Evolutionary conservation across 305 asterid genomes (phyloP), one percentile per base, ranked within the genome.

Genomic region (Lippia alba): DNA sequence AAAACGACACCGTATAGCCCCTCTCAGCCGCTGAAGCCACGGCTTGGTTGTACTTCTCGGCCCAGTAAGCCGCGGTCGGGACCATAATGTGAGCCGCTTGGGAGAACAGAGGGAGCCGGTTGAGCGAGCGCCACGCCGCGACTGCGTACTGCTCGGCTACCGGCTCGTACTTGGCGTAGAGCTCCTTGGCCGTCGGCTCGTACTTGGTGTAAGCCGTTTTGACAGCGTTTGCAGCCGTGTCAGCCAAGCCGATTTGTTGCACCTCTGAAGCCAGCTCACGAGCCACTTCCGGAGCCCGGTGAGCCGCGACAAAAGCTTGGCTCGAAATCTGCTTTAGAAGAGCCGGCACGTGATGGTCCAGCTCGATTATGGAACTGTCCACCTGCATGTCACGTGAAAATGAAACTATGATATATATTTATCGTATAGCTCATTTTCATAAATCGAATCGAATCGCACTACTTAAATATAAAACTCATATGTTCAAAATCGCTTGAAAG

Each of bases 1-100:
- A 90, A 69, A 10, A 50, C 76, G 90, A 82, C 74, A 58, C 71
- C 54, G 69, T 41, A 17, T 82, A 85, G 18, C 96, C 94, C 59
- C 56, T 85, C 61, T 74, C 83, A 0, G 74, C 79, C 34, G 82
- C 71, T 16, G 66, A 67, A 3, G 72, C 68, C 77, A 88, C 87
- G 4, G 74, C 72, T 34, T 75, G 83, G 24, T 92, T 92, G 59
- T 92, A 92, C 76, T 81, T 86, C 81, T 92, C 98, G 9, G 89
- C 89, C 94, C 88, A 88, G 61, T 86, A 80, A 0, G 91, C 84
- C 4, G 85, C 96, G 24, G 96, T 88, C 0, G 96, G 98, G 66
- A 88, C 87, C 78, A 87, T 62, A 10, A 88, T 73, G 19, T 85
- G 90, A 45, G 91, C 96, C 74, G 84, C 83, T 66, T 82, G 92